A percentile compares a stretch with the other conserved stretches of the same genome.
Evolutionary conservation across 2,329 filamentous ascomycete genomes (phyloP).

Genomic region (Penicillium janthinellum): DNA sequence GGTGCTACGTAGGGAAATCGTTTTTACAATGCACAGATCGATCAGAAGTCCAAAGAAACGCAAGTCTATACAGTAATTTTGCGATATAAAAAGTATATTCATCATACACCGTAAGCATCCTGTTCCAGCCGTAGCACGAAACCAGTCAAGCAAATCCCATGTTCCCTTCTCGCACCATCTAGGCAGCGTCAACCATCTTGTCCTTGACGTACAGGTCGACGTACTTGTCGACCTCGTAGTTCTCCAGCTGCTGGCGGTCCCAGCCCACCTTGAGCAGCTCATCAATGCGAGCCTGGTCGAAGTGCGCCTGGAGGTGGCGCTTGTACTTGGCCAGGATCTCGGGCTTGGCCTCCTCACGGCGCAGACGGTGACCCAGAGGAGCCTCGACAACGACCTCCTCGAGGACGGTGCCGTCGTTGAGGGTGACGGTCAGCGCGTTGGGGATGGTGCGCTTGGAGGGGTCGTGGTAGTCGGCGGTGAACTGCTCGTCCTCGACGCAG

Average conservation of each 20-base stretch:
- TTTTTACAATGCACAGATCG: not conserved
- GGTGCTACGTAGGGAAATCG: not conserved
- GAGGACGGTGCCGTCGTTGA: conserved; percentile 90
- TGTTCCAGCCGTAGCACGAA: not conserved
- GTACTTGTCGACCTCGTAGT: conserved; percentile 86
- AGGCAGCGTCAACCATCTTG: conserved; percentile 39
- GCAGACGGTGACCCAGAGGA: conserved; percentile 85
- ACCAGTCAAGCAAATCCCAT: not conserved
- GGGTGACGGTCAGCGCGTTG: conserved; percentile 90
- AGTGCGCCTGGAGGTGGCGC: conserved; percentile 86
- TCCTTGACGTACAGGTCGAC: conserved; percentile 78
- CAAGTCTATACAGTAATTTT: conserved; percentile 21
- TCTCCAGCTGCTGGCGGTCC: conserved; percentile 73
- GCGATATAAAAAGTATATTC: conserved; percentile 16
- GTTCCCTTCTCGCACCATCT: not conserved
- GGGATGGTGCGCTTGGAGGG: conserved; percentile 91
- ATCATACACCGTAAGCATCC: conserved; percentile 14
- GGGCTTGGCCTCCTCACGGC: conserved; percentile 95
- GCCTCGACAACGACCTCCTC: conserved; percentile 92
- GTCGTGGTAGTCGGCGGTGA: conserved; percentile 94
- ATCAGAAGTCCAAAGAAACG: not conserved
- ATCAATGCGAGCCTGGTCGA: conserved; percentile 73
- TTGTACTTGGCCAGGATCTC: conserved; percentile 95
- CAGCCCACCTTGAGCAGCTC: conserved; percentile 79
- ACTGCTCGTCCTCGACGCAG: conserved; percentile 94